Base-by-base conservation (phyloP, 768 basidiomycete genomes). In the Tricholoma terreum region DNA sequence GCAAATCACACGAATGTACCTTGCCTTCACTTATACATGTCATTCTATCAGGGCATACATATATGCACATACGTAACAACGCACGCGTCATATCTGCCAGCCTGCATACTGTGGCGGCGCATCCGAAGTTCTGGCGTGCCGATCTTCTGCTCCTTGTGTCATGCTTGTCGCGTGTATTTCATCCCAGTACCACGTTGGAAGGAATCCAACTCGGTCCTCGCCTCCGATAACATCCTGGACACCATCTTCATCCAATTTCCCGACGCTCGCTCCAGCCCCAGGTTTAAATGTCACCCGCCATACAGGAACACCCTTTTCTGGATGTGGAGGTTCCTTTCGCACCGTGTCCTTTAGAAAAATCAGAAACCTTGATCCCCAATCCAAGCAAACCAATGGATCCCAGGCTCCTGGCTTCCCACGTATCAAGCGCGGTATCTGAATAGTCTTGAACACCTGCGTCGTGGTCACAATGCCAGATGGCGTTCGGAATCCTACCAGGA, bases 401-500 rank as follows among this genome's bases (percentile, higher is more conserved):
- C 93, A 95, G 27, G 81, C 84, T 34, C 77, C 80, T 7, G 85
- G 78, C 66, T 87, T 91, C 8, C 84, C 88, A 51, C 89, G 85
- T 17, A 93, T 85, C 51, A 86, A 69, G 30, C 90, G 84, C 51
- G 93, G 93, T 45, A 95, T 77, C 58, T 92, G 78, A 51, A 89
- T 79, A 14, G 93, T 95, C 63, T 86, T 81, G 73, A 93, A 92
- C 10, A 80, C 73, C 68, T 90, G 90, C 6, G 82, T 77, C 4
- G 83, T 84, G 12, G 78, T 79, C 15, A 92, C 67, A 33, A 83
- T 74, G 21, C 92, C 93, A n/a, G 80, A 71, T 14, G 85, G 86
- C 30, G 87, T 92, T 48, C 93, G 85, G 69, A 95, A 95, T 52
- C 93, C 93, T 24, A 95, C 92, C 9, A 93, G 71, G 51, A 95